Evolutionary conservation across 2,329 filamentous ascomycete genomes (phyloP), one percentile per base, ranked within the genome.

Genomic region (Trichophaea hybrida): DNA sequence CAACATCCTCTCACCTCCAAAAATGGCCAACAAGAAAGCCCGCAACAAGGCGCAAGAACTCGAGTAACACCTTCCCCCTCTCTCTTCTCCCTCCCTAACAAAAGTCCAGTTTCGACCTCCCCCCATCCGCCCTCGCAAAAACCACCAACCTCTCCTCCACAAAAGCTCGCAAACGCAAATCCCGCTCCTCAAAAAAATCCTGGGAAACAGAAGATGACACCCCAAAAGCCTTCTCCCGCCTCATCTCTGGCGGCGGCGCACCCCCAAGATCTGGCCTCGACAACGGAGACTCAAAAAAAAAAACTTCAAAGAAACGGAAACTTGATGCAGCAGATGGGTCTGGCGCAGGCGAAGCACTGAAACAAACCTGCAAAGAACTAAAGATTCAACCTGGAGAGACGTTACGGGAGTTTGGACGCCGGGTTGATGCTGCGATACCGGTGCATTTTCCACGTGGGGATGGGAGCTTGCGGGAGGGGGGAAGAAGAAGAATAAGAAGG

Each of bases 341-440:
- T 24, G 24, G 24, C 24, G 24, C 24, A 1, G 24, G 24, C 24
- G 62, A 66, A 37, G 52, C 62, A 7, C 56, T 49, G 48, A 57
- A 61, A 58, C n/a, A 69, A 65, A 49, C 64, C 1, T 65, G 68
- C 5, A 43, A 67, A 3, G 73, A 76, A 32, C 69, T 77, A 0
- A 86, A 80, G 52, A 96, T 97, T 64, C 79, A 81, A 13, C 89
- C 90, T 0, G 88, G 88, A 55, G 93, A 98, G 72, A 81, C 81
- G 55, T 75, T 97, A 69, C 81, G 84, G 4, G 86, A 94, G 56
- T 98, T 94, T 70, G 76, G 83, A 6, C 80, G 83, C 8, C 82
- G 90, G 34, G 93, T 98, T 5, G 85, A 97, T 70, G 85, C 87
- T 53, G 83, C 87, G 0, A 76, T 97, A 5, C 91, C 91, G 0